phyloP scores from a whole-genome alignment of 148 eudicot species.

The Rhododendron simsii region DNA sequence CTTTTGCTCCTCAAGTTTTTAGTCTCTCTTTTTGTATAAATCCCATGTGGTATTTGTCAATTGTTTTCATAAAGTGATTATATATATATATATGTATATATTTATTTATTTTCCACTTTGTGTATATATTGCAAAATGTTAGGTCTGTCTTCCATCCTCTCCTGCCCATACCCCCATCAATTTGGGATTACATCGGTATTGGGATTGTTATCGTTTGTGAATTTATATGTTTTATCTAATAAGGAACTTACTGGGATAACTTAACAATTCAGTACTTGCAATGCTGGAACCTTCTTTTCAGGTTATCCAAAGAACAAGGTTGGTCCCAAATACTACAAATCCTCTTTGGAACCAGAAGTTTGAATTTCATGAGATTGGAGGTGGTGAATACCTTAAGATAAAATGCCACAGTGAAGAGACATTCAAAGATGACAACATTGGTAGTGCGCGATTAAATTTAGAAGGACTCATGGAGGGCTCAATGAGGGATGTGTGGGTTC shows the following conservation, averaged over 20 bases:
- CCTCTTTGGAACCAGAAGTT: conserved; percentile 84
- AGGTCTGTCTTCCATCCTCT: too few species aligned
- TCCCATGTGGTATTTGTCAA: too few species aligned
- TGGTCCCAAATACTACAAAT: conserved; percentile 37
- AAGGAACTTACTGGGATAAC: neutral
- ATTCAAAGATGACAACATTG: conserved; percentile 77
- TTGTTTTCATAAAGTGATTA: too few species aligned
- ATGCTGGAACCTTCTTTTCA: conserved; percentile 21
- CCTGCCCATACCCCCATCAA: too few species aligned
- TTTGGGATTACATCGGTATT: too few species aligned
- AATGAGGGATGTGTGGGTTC: conserved; percentile 64
- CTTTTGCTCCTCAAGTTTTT: too few species aligned
- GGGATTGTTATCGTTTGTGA: too few species aligned
- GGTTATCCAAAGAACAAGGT: conserved; percentile 57
- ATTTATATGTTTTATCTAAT: neutral
- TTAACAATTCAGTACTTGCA: too few species aligned
- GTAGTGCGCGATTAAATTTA: conserved; percentile 80
- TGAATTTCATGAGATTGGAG: conserved; percentile 89
- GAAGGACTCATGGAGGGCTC: conserved; percentile 82
- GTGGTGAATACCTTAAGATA: conserved; percentile 83
- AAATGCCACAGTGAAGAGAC: conserved; percentile 75
- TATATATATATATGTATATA: too few species aligned
- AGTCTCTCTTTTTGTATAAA: neutral
- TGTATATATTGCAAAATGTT: too few species aligned
- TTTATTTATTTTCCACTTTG: too few species aligned